These are phyloP conservation scores for Mycena kentingensis DNA, from an alignment of 768 basidiomycete species.

Conservation along the genomic window DNA sequence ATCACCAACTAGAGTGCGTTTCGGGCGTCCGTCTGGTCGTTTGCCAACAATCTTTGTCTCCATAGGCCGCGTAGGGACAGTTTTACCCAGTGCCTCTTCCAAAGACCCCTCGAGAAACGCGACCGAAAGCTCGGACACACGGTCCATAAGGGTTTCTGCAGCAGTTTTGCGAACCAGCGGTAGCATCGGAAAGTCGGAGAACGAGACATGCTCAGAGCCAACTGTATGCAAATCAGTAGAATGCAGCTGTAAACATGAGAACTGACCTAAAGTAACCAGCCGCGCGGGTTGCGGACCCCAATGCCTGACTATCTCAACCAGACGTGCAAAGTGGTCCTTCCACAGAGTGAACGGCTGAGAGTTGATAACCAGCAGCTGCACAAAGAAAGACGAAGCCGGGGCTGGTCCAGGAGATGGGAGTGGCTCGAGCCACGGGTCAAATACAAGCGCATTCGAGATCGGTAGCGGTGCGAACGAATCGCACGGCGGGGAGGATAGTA, in stretches of 20 bases:
- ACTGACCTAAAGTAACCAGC: slow-evolving; percentile 52
- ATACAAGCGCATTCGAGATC: slow-evolving; percentile 56
- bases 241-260: background rate
- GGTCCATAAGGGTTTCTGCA: slow-evolving; percentile 37
- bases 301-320: slow-evolving; percentile 51
- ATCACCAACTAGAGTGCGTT: slow-evolving; percentile 43
- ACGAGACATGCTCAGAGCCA: slow-evolving; percentile 45
- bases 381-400: slow-evolving; percentile 29
- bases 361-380: slow-evolving; percentile 64
- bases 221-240: slow-evolving; percentile 32
- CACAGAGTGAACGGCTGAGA: slow-evolving; percentile 80
- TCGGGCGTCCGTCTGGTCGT: slow-evolving; percentile 48
- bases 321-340: slow-evolving; percentile 67
- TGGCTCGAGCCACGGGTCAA: slow-evolving; percentile 88
- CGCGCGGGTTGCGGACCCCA: slow-evolving; percentile 53
- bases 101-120: too few relatives aligned
- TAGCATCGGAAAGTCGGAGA: slow-evolving; percentile 50
- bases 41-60: slow-evolving; percentile 43
- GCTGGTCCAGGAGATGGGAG: slow-evolving; percentile 58
- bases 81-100: slow-evolving; percentile 39
- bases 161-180: slow-evolving; percentile 40
- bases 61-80: slow-evolving; percentile 36
- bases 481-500: slow-evolving; percentile 53
- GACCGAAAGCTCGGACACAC: slow-evolving; percentile 40
- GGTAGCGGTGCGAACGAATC: slow-evolving; percentile 48